These are phyloP conservation scores for Xylaria bambusicola DNA, from an alignment of 495 filamentous ascomycete genomes.

Conservation along the genomic window DNA sequence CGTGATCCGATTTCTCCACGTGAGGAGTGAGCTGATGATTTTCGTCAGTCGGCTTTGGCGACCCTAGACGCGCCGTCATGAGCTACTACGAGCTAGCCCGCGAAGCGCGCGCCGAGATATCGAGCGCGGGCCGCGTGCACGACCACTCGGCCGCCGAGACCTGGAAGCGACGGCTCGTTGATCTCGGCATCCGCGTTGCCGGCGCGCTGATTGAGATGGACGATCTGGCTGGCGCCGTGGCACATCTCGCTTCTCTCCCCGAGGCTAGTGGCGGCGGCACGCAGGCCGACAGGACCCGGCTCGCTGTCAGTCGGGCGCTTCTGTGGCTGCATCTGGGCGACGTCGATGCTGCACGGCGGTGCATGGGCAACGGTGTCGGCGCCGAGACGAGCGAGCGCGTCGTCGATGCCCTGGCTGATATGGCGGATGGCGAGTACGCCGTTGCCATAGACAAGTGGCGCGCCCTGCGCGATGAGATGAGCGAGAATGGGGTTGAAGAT, in stretches of 20 bases:
- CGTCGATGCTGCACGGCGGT: conserved; percentile 62
- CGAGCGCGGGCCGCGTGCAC: conserved; percentile 31
- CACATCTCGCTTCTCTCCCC: conserved; percentile 59
- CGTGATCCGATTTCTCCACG: too few species aligned
- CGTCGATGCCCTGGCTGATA: conserved; percentile 66
- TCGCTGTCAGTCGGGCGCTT: conserved; percentile 56
- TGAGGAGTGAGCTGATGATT: too few species aligned
- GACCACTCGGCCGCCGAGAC: conserved; percentile 51
- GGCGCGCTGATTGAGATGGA: conserved; percentile 90
- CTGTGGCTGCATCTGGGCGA: conserved; percentile 77
- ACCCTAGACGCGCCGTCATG: conserved; percentile 80
- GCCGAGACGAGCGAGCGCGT: conserved; percentile 37
- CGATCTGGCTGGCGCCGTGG: conserved; percentile 73
- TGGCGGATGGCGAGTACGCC: conserved; percentile 76
- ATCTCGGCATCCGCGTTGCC: conserved; percentile 76
- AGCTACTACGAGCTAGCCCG: conserved; percentile 84
- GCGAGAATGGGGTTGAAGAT: conserved; percentile 37
- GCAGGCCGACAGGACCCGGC: conserved; percentile 25
- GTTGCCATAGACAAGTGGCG: conserved; percentile 65
- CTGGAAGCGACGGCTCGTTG: conserved; percentile 70
- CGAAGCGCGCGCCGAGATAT: conserved; percentile 65
- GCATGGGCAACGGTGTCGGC: conserved; percentile 37
- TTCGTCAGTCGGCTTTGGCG: conserved; percentile 65
- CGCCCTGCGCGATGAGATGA: conserved; percentile 46
- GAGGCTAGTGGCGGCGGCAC: conserved; percentile 35